Evolutionary conservation across 108 stramenopile species (phyloP).

Genomic region (Cyclostephanos invisitatus): DNA sequence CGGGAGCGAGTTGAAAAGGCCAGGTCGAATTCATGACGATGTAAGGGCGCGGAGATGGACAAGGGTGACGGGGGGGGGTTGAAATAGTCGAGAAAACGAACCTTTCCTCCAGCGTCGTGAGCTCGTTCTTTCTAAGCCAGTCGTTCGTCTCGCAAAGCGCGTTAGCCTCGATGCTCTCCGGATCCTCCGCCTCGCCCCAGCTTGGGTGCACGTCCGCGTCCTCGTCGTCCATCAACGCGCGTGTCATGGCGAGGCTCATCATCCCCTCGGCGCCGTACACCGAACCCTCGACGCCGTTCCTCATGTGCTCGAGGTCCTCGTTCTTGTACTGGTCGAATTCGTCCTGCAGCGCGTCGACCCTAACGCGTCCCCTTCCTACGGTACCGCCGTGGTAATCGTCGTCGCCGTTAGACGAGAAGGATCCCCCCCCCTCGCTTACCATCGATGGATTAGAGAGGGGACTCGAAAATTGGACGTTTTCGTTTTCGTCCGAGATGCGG

Average conservation of each 20-base stretch:
- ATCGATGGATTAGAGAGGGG: constrained; percentile 58
- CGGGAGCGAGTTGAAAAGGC: background rate
- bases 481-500: background rate
- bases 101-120: constrained; percentile 56
- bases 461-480: constrained; percentile 7
- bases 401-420: constrained; percentile 50
- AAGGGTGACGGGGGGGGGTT: background rate
- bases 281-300: constrained; percentile 63
- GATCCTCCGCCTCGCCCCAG: constrained; percentile 35
- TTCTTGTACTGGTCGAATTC: constrained; percentile 86
- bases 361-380: background rate
- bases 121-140: constrained; percentile 76
- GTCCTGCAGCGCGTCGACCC: constrained; percentile 53
- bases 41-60: background rate
- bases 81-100: constrained; percentile 27
- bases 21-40: background rate
- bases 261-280: constrained; percentile 68
- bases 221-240: constrained; percentile 75
- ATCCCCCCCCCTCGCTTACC: constrained; percentile 54
- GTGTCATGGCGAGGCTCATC: constrained; percentile 82
- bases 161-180: constrained; percentile 73
- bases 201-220: constrained; percentile 41
- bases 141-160: constrained; percentile 70
- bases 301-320: constrained; percentile 73
- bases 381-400: constrained; percentile 28